Percentiles rank a stretch among this genome's conserved stretches.
Conservation (phyloP, 2,329 filamentous ascomycete genomes). For the Aureobasidium musti region DNA sequence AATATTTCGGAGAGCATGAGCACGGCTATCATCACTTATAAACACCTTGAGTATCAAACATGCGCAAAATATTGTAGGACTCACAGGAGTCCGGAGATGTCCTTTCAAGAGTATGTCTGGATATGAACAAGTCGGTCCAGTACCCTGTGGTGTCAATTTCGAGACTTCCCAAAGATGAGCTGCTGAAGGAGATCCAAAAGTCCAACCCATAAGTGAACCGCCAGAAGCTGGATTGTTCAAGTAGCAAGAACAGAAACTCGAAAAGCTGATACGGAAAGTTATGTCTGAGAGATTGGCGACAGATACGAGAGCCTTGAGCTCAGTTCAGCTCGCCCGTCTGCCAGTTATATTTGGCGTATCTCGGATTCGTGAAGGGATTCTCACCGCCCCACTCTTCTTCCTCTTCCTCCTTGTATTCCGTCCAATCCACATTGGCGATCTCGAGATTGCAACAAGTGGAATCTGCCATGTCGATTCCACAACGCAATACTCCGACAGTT, state of each 20-base stretch:
- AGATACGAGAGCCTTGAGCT: neutral
- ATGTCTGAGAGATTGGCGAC: neutral
- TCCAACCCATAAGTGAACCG: neutral
- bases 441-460: constrained; percentile 3
- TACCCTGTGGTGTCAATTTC: constrained; percentile 4
- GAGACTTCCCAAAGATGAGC: neutral
- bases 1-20: too few relatives aligned
- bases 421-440: neutral
- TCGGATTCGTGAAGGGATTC: neutral
- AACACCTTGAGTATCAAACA: neutral
- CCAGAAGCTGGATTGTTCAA: neutral
- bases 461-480: constrained; percentile 4
- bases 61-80: neutral
- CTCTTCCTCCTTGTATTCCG: neutral
- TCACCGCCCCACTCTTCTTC: neutral
- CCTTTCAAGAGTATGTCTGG: neutral
- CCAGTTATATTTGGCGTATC: constrained; percentile 1
- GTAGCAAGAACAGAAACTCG: neutral
- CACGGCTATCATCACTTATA: neutral
- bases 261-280: neutral
- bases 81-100: too few relatives aligned
- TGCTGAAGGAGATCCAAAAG: neutral
- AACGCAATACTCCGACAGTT: neutral
- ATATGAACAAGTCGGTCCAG: neutral
- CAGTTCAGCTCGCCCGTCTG: neutral